phyloP scores from a whole-genome alignment of 176 grass and related monocot genomes.

The Aegilops bicornis region DNA sequence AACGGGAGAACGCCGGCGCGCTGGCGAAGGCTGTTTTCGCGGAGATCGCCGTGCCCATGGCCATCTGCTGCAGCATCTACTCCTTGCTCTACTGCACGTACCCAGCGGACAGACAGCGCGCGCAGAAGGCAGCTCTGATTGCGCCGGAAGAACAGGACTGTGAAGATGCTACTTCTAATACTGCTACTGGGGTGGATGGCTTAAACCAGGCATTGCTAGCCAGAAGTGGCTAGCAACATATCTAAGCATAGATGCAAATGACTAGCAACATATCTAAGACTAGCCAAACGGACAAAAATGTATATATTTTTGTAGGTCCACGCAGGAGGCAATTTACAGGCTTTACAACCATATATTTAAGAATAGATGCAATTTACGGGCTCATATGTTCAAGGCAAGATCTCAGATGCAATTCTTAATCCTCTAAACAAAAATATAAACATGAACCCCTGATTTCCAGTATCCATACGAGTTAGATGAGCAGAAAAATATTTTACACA shows the following conservation, averaged over 20 bases:
- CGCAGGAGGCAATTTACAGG: not conserved
- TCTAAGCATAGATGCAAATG: not conserved
- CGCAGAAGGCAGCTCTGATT: constrained; percentile 5
- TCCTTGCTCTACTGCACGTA: constrained; percentile 52
- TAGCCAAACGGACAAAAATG: too few relatives aligned
- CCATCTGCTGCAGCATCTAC: constrained; percentile 42
- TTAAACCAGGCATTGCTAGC: constrained; percentile 17
- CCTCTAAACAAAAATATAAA: too few relatives aligned
- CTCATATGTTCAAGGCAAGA: not conserved
- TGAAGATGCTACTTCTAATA: not conserved
- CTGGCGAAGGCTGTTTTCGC: constrained; percentile 57
- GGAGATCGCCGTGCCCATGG: constrained; percentile 37
- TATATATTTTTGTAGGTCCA: not conserved
- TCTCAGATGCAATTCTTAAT: not conserved
- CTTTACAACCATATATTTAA: too few relatives aligned
- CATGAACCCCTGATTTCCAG: not conserved
- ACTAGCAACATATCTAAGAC: not conserved
- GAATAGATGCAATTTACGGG: not conserved
- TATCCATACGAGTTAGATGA: not conserved
- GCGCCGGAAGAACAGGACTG: not conserved
- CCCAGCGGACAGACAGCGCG: constrained; percentile 46
- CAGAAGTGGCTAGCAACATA: not conserved
- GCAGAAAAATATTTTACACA: not conserved
- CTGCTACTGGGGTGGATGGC: not conserved
- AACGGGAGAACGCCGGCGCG: constrained; percentile 59